Evolutionary conservation across 2,329 filamentous ascomycete species (phyloP).

Genomic region (Venturia aucupariae): DNA sequence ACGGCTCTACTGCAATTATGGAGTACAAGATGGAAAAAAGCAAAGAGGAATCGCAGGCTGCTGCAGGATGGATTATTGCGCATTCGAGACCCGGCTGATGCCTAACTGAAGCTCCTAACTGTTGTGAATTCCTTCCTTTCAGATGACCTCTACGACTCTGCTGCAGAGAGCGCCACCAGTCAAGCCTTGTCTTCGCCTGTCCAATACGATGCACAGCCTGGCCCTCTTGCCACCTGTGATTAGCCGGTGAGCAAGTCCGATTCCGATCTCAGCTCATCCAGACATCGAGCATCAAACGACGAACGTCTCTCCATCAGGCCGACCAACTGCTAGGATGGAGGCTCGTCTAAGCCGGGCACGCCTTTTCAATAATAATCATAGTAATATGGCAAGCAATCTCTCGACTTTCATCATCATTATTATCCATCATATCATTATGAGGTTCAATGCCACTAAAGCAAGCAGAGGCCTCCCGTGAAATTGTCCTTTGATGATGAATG

Average conservation of each 20-base stretch:
- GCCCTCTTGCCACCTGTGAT: neutral
- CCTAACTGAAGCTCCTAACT: too few species aligned
- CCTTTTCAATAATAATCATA: too few species aligned
- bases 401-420: too few species aligned
- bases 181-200: neutral
- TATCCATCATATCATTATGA: too few species aligned
- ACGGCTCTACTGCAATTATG: too few species aligned
- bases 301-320: neutral
- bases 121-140: too few species aligned
- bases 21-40: neutral
- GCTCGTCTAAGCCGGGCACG: too few species aligned
- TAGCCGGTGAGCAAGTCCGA: too few species aligned
- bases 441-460: neutral
- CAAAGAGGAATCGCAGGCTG: neutral
- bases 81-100: neutral
- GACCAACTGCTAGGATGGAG: too few species aligned
- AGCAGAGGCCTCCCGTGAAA: conserved; percentile 2
- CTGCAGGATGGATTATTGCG: too few species aligned
- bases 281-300: neutral
- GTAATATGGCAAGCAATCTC: too few species aligned
- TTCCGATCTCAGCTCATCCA: too few species aligned
- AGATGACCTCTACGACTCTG: neutral
- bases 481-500: neutral
- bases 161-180: conserved; percentile 3
- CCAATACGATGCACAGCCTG: neutral